Conservation (phyloP, 208 protist genomes). For the Crithidia brevicula region DNA sequence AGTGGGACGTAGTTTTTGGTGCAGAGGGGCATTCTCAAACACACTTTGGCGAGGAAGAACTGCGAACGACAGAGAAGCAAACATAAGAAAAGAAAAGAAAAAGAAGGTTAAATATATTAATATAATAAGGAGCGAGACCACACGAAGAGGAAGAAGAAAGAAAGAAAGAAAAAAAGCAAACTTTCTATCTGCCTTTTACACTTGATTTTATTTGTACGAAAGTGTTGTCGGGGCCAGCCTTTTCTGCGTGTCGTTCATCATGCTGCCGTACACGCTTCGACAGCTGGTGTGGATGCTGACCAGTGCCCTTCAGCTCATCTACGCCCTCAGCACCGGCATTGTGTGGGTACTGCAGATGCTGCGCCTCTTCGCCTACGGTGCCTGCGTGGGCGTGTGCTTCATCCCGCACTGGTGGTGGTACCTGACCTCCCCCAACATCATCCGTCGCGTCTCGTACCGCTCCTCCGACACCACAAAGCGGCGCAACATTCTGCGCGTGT, state of each 20-base stretch:
- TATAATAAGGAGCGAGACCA: too few species aligned
- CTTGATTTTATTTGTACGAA: background rate
- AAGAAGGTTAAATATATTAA: too few species aligned
- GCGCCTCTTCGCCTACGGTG: conserved; percentile 49
- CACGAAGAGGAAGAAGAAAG: too few species aligned
- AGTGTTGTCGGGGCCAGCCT: too few species aligned
- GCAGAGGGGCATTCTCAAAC: too few species aligned
- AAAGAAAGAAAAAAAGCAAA: conserved; percentile 2
- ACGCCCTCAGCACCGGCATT: conserved; percentile 56
- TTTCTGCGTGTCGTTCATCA: conserved; percentile 6
- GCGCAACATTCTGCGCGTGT: conserved; percentile 50
- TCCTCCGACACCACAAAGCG: conserved; percentile 44
- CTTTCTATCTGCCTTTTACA: too few species aligned
- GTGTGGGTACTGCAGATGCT: conserved; percentile 63
- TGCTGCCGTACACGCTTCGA: conserved; percentile 51
- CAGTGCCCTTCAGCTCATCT: conserved; percentile 50
- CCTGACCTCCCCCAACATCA: conserved; percentile 66
- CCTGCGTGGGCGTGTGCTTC: conserved; percentile 42
- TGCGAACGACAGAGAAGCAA: too few species aligned
- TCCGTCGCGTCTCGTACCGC: conserved; percentile 67
- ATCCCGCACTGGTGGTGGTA: conserved; percentile 74
- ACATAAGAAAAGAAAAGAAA: too few species aligned
- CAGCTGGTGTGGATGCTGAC: conserved; percentile 70
- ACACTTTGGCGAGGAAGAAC: too few species aligned
- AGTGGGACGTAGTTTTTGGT: too few species aligned